Conservation (phyloP, 2,329 filamentous ascomycete species). For the Colletotrichum sp. region DNA sequence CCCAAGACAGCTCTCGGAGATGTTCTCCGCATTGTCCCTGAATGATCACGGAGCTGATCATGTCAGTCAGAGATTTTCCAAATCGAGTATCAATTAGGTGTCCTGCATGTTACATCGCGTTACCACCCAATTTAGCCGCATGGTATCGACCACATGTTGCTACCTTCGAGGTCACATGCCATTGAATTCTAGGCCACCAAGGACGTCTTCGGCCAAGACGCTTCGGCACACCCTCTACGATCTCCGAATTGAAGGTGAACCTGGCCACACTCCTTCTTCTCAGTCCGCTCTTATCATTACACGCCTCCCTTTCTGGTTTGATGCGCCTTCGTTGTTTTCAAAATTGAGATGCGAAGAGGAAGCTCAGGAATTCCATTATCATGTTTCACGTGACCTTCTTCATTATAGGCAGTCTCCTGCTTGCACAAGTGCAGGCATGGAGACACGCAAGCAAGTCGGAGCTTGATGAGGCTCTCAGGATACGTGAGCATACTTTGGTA, state of each 20-base stretch:
- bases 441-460: background rate
- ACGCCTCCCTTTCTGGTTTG: background rate
- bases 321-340: background rate
- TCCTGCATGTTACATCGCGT: background rate
- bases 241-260: background rate
- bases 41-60: background rate
- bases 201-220: background rate
- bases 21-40: background rate
- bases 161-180: background rate
- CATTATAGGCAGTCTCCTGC: background rate
- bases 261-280: background rate
- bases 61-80: background rate
- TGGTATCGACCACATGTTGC: background rate
- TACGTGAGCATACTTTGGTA: constrained; percentile 28
- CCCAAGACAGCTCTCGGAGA: background rate
- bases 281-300: background rate
- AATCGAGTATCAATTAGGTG: background rate
- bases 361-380: background rate
- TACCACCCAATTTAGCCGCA: background rate
- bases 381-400: background rate
- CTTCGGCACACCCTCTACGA: background rate
- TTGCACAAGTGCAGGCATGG: background rate
- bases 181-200: background rate
- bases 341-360: background rate
- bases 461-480: constrained; percentile 6